Evolutionary conservation across 805 yeast genomes (phyloP).

Genomic region (Wickerhamomyces bisporus): DNA sequence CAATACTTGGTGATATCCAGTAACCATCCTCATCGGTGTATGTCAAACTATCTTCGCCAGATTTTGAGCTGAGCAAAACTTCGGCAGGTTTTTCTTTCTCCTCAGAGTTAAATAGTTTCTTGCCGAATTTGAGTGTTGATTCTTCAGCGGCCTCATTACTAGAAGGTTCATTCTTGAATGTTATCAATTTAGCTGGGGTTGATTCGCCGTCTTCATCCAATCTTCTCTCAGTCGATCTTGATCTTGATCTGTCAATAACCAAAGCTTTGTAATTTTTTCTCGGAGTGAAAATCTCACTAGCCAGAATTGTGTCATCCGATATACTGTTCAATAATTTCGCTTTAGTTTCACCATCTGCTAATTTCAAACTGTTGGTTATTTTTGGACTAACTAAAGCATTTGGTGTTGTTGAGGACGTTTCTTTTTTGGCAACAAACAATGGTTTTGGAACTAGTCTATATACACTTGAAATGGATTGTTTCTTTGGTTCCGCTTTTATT

Average conservation of each 20-base stretch:
- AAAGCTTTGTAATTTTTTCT: slow-evolving; percentile 48
- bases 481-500: slow-evolving; percentile 46
- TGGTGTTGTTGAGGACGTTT: not conserved
- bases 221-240: not conserved
- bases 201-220: not conserved
- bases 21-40: slow-evolving; percentile 60
- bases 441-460: slow-evolving; percentile 65
- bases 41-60: slow-evolving; percentile 7
- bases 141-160: not conserved
- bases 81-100: slow-evolving; percentile 7
- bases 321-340: slow-evolving; percentile 34
- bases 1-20: slow-evolving; percentile 78
- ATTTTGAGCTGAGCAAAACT: slow-evolving; percentile 2
- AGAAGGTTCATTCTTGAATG: slow-evolving; percentile 2
- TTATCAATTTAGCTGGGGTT: slow-evolving; percentile 10
- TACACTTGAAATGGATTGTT: slow-evolving; percentile 53
- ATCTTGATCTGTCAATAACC: slow-evolving; percentile 39
- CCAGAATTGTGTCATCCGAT: slow-evolving; percentile 63
- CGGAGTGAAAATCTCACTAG: slow-evolving; percentile 70
- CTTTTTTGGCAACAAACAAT: slow-evolving; percentile 32
- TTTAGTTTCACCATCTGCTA: slow-evolving; percentile 6
- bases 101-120: not conserved
- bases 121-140: not conserved
- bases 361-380: not conserved
- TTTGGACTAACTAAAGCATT: not conserved